These are phyloP conservation scores for Flaveria brownii DNA, from an alignment of 129 eudicot species.

Conservation along the genomic window DNA sequence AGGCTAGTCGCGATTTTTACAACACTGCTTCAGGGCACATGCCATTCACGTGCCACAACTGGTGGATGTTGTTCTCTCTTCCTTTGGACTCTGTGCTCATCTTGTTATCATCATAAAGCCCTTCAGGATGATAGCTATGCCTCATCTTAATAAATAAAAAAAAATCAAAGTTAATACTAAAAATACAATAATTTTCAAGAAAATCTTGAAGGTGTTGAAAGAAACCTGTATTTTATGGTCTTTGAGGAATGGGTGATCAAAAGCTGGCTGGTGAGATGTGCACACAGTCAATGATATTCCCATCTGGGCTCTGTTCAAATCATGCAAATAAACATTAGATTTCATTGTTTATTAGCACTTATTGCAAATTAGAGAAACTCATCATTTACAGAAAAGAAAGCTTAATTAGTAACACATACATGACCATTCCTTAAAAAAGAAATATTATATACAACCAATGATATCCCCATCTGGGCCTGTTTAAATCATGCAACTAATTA, in stretches of 20 bases:
- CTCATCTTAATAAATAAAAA: constrained; percentile 50
- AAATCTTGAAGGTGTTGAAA: too few species aligned
- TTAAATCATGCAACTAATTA: constrained; percentile 32
- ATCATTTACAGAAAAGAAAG: constrained; percentile 23
- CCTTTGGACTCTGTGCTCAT: constrained; percentile 45
- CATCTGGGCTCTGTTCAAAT: constrained; percentile 80
- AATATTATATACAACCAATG: constrained; percentile 83
- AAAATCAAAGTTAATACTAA: too few species aligned
- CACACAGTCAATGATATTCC: constrained; percentile 86
- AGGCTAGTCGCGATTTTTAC: too few species aligned
- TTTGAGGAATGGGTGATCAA: constrained; percentile 94
- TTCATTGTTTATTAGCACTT: constrained; percentile 11
- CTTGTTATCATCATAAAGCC: constrained; percentile 70
- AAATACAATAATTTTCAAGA: too few species aligned
- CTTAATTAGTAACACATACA: constrained; percentile 13
- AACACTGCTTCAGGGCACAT: too few species aligned
- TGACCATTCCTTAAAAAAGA: constrained; percentile 11
- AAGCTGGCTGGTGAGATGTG: constrained; percentile 92
- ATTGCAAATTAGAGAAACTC: constrained; percentile 21
- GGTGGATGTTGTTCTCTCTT: constrained; percentile 48
- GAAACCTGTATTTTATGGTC: too few species aligned
- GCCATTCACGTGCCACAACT: constrained; percentile 88
- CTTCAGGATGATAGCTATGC: constrained; percentile 86
- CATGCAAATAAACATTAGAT: constrained; percentile 32
- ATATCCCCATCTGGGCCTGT: constrained; percentile 92